Percentiles rank a stretch among this genome's conserved stretches.
phyloP scores from a whole-genome alignment of 805 yeast species.

The Metschnikowia baotianmanensis region DNA sequence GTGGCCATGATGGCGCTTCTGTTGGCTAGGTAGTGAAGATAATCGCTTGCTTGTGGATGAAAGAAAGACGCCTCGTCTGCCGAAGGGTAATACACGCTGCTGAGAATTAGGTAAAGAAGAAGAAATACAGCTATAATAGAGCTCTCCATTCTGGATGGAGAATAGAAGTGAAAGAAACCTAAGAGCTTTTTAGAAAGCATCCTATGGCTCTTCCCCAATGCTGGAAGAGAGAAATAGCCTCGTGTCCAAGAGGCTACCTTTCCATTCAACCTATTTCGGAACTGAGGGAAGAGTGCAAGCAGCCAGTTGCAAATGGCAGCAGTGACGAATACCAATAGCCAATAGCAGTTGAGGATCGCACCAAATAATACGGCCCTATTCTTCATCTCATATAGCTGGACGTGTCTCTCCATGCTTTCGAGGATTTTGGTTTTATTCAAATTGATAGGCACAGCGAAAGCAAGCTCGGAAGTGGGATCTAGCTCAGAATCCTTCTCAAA shows the following conservation, averaged over 20 bases:
- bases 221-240: conserved; percentile 7
- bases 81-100: not conserved
- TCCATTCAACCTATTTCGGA: conserved; percentile 3
- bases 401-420: not conserved
- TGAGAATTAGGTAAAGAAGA: not conserved
- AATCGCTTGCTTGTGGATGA: not conserved
- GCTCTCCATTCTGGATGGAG: conserved; percentile 7
- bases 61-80: not conserved
- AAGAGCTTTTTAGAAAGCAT: conserved; percentile 1
- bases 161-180: conserved; percentile 3
- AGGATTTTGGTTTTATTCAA: not conserved
- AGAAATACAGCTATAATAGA: not conserved
- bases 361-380: conserved; percentile 21
- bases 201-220: conserved; percentile 17
- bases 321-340: conserved; percentile 1
- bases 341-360: conserved; percentile 6
- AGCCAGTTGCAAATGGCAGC: conserved; percentile 7
- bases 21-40: conserved; percentile 39
- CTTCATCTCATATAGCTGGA: conserved; percentile 2
- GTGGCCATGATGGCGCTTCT: conserved; percentile 51
- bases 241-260: not conserved
- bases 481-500: not conserved
- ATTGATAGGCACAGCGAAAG: not conserved
- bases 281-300: conserved; percentile 2
- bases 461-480: not conserved